Conservation (phyloP, 805 yeast genomes). For the Saccharomycopsis fodiens region DNA sequence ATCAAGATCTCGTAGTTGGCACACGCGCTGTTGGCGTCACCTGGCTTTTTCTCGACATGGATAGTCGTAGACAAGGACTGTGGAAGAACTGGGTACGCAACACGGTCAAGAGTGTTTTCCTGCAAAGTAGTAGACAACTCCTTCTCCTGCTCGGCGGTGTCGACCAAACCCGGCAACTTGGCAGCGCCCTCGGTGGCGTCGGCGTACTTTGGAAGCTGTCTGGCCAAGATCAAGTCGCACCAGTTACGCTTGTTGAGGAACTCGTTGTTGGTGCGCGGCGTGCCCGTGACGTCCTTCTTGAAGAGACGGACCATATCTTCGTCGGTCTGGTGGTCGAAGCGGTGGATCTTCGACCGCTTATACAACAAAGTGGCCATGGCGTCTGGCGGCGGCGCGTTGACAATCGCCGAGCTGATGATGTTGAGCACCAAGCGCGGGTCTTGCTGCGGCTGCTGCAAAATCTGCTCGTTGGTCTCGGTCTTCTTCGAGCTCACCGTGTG, state of each 20-base stretch:
- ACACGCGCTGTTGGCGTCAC: constrained; percentile 33
- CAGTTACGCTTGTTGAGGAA: constrained; percentile 53
- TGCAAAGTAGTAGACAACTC: constrained; percentile 5
- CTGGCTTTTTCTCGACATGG: constrained; percentile 42
- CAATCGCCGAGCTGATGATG: constrained; percentile 82
- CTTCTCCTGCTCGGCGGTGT: constrained; percentile 21
- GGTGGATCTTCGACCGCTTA: constrained; percentile 61
- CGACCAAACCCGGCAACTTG: constrained; percentile 34
- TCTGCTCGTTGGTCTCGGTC: constrained; percentile 32
- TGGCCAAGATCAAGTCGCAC: constrained; percentile 27
- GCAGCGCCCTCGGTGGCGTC: constrained; percentile 10
- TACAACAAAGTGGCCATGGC: constrained; percentile 71
- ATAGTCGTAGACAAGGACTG: constrained; percentile 44
- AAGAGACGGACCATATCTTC: constrained; percentile 82
- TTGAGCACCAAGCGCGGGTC: constrained; percentile 78
- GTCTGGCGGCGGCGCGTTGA: constrained; percentile 89
- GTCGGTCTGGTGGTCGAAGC: constrained; percentile 53
- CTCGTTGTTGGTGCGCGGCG: constrained; percentile 37
- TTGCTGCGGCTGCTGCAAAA: constrained; percentile 44
- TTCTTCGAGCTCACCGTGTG: constrained; percentile 32
- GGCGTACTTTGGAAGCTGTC: constrained; percentile 14
- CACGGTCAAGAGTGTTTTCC: constrained; percentile 6
- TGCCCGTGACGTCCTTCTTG: constrained; percentile 48
- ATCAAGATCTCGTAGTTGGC: constrained; percentile 43
- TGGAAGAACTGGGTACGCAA: constrained; percentile 37